These are phyloP conservation scores for Baudoinia panamericana DNA, from an alignment of 495 filamentous ascomycete species.

Conservation along the genomic window DNA sequence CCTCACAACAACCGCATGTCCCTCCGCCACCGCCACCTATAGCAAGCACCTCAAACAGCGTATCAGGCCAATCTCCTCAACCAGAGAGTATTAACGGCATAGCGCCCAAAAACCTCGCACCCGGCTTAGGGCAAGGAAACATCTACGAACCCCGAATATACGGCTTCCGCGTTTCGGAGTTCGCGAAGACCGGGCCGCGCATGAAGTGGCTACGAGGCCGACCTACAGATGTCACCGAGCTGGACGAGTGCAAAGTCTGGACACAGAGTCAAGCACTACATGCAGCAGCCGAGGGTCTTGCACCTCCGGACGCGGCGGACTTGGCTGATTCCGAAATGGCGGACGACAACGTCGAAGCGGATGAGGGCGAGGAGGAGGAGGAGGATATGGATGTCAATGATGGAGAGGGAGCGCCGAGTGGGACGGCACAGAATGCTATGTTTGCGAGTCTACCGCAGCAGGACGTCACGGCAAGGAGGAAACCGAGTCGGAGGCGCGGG, in stretches of 20 bases:
- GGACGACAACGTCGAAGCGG: slow-evolving; percentile 13
- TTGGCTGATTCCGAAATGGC: slow-evolving; percentile 15
- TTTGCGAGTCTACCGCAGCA: slow-evolving; percentile 1
- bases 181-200: slow-evolving; percentile 71
- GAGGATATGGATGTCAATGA: slow-evolving; percentile 13
- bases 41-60: not conserved
- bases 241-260: slow-evolving; percentile 63
- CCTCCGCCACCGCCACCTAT: not conserved
- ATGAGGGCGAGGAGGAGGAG: slow-evolving; percentile 18
- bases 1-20: slow-evolving; percentile 3
- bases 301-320: not conserved
- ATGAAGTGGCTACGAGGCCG: slow-evolving; percentile 93
- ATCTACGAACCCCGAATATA: slow-evolving; percentile 95
- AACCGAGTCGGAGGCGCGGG: slow-evolving; percentile 3
- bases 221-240: slow-evolving; percentile 60
- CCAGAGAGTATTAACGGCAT: slow-evolving; percentile 69
- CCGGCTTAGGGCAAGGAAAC: slow-evolving; percentile 67
- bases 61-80: slow-evolving; percentile 33
- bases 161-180: slow-evolving; percentile 84
- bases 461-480: slow-evolving; percentile 6
- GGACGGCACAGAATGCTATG: not conserved
- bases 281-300: not conserved
- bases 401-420: not conserved
- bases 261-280: slow-evolving; percentile 16
- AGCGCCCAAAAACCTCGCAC: slow-evolving; percentile 66